Conservation (phyloP, 1,284 basidiomycete genomes). For the Dichomitus squalens region DNA sequence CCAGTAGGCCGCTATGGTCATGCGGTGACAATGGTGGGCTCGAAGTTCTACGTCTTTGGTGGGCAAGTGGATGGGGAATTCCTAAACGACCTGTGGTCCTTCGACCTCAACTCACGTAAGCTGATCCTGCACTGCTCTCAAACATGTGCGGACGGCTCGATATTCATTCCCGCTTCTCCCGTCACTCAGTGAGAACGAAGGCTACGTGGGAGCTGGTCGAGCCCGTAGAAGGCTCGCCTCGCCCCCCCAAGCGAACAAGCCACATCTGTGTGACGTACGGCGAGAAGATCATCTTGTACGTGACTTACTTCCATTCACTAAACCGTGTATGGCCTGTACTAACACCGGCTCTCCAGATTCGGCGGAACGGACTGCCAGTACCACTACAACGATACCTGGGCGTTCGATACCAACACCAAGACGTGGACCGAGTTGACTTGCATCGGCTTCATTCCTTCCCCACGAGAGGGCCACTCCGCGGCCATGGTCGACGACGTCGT, state of each 20-base stretch:
- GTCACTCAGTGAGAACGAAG: conserved; percentile 61
- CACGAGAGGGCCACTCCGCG: conserved; percentile 96
- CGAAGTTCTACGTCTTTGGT: conserved; percentile 94
- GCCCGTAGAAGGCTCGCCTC: conserved; percentile 57
- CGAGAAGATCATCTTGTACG: conserved; percentile 86
- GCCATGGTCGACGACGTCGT: conserved; percentile 97
- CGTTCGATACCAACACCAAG: conserved; percentile 83
- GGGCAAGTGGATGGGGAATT: conserved; percentile 97
- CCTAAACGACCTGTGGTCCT: conserved; percentile 95
- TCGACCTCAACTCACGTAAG: conserved; percentile 93
- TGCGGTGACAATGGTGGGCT: conserved; percentile 91
- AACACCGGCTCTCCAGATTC: conserved; percentile 58
- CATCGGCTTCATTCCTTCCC: conserved; percentile 96
- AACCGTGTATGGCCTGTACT: conserved; percentile 5
- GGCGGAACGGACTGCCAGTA: conserved; percentile 98
- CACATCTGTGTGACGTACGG: conserved; percentile 89
- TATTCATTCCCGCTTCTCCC: conserved; percentile 5
- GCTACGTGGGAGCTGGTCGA: conserved; percentile 83
- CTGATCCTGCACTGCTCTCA: conserved; percentile 15
- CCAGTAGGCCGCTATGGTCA: conserved; percentile 96
- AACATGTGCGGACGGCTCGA: conserved; percentile 2
- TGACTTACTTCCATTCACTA: conserved; percentile 17
- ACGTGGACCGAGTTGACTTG: conserved; percentile 94
- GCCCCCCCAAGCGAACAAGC: conserved; percentile 89
- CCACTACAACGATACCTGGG: conserved; percentile 99